These are phyloP conservation scores for Plasmodium gallinaceum DNA, from an alignment of 169 alveolate genomes.

Conservation along the genomic window DNA sequence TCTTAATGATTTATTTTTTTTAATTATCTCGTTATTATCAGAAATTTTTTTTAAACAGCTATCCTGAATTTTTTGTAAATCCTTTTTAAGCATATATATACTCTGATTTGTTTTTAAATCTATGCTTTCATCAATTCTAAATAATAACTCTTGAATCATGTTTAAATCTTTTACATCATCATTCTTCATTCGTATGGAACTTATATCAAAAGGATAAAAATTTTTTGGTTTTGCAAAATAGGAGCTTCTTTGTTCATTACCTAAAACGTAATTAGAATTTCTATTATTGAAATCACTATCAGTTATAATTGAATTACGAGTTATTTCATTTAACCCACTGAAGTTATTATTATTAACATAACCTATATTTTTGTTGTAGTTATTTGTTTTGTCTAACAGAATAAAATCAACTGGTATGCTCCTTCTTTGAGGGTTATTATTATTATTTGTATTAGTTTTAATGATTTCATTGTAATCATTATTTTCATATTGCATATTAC, in stretches of 20 bases:
- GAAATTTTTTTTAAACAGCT: constrained; percentile 32
- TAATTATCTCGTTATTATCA: constrained; percentile 41
- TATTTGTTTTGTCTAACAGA: constrained; percentile 8
- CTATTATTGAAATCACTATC: background rate
- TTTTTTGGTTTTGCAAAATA: background rate
- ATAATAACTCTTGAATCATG: constrained; percentile 55
- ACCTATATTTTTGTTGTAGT: background rate
- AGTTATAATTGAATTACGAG: background rate
- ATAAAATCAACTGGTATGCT: constrained; percentile 50
- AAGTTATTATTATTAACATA: background rate
- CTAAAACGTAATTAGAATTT: background rate
- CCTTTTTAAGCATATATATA: constrained; percentile 64
- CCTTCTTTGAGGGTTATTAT: constrained; percentile 24
- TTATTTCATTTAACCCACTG: background rate
- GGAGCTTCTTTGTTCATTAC: background rate
- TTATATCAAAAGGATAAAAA: background rate
- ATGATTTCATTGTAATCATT: background rate
- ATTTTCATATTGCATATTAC: constrained; percentile 13
- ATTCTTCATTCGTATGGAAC: background rate
- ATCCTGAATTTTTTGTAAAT: constrained; percentile 34
- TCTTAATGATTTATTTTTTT: constrained; percentile 54
- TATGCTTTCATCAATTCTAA: constrained; percentile 49
- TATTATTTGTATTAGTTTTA: background rate
- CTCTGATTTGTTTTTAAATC: constrained; percentile 68
- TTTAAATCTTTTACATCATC: constrained; percentile 40